phyloP scores from a whole-genome alignment of 2,329 filamentous ascomycete species.

The Scedosporium dehoogii region DNA sequence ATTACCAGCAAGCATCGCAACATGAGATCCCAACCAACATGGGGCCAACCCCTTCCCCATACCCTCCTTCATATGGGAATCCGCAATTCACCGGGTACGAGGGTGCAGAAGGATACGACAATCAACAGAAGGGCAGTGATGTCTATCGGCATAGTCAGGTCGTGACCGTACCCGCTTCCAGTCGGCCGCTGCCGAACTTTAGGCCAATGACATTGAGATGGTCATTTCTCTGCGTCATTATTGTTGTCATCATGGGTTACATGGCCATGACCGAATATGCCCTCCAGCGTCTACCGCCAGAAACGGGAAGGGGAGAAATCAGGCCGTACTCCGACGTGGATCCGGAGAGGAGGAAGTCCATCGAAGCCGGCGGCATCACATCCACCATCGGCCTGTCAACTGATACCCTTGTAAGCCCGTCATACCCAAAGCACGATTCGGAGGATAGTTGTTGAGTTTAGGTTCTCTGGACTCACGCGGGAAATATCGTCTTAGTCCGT shows the following conservation, averaged over 20 bases:
- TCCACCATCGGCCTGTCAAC: neutral
- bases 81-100: neutral
- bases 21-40: neutral
- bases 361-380: neutral
- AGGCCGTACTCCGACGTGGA: neutral
- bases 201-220: neutral
- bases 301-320: neutral
- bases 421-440: neutral
- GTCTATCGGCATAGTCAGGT: neutral
- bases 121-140: neutral
- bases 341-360: neutral
- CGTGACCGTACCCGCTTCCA: neutral
- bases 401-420: neutral
- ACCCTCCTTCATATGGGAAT: neutral
- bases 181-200: neutral
- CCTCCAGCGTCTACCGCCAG: neutral
- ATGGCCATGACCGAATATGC: slow-evolving; percentile 3
- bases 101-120: neutral
- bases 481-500: too few species aligned
- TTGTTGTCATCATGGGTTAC: slow-evolving; percentile 1
- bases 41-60: neutral
- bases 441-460: too few species aligned
- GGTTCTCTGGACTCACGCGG: too few species aligned
- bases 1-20: slow-evolving; percentile 4
- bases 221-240: neutral